Evolutionary conservation across 768 basidiomycete species (phyloP), one percentile per base, ranked within the genome.

Genomic region (Lentinula sp.): DNA sequence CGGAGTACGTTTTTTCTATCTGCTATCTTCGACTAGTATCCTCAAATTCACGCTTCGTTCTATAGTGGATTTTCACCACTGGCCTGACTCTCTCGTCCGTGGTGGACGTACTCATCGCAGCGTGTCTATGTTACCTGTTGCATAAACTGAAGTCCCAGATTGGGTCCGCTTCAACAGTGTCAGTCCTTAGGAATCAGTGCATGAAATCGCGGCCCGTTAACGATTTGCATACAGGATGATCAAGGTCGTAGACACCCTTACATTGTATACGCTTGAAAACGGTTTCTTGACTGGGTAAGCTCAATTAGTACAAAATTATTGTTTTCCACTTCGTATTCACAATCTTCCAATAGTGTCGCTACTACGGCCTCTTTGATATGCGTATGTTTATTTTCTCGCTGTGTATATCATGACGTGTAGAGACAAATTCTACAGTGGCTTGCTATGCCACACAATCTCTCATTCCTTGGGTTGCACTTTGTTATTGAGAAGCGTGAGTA

Each of bases 381-480:
- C 53, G 79, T 80, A 64, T 61, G 78, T 11, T 11, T 10, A 57
- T 18, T 18, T 28, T 31, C 10, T 57, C n/a, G 5, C 15, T 56
- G 13, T 11, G 6, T 21, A 37, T 18, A 3, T 23, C 7, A 6
- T 37, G 34, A 37, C 58, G 35, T n/a, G 18, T 35, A 66, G 51
- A 40, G 31, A 39, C 16, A 4, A 3, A 11, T 31, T 35, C 16
- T 11, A 13, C 63, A 76, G 75, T 81, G 80, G 80, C 66, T 81
- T 16, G 57, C 68, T 7, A 76, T 81, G 75, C 74, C 78, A 4
- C 54, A 63, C 21, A 80, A 76, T 60, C 69, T 77, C 3, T 63
- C 80, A 16, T 79, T 80, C 60, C 74, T 81, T 65, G 77, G 77
- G 9, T 64, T 81, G 8, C 79, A 81, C 62, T 80, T 81, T 59